Evolutionary conservation across 2,329 filamentous ascomycete genomes (phyloP).

Genomic region (Epichloe brachyelytri): DNA sequence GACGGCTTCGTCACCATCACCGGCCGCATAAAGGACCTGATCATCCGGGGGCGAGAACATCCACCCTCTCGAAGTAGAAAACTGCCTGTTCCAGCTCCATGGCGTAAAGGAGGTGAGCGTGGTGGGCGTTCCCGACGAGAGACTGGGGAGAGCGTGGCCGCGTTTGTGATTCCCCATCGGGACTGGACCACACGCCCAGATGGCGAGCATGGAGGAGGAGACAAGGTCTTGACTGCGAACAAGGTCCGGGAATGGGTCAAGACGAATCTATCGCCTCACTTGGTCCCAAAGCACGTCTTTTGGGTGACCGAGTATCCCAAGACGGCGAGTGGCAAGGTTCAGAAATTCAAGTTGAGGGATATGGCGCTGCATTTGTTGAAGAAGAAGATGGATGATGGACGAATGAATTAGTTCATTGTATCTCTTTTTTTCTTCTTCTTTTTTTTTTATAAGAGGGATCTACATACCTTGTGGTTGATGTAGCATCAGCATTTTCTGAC

Average conservation of each 20-base stretch:
- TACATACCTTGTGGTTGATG: no score
- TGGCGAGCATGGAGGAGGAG: slow-evolving; percentile 13
- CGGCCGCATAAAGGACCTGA: slow-evolving; percentile 85
- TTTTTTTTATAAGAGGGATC: neutral
- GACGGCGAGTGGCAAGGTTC: slow-evolving; percentile 92
- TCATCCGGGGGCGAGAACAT: slow-evolving; percentile 97
- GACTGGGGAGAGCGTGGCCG: slow-evolving; percentile 80
- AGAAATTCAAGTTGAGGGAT: slow-evolving; percentile 78
- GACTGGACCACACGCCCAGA: slow-evolving; percentile 15
- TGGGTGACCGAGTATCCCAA: slow-evolving; percentile 79
- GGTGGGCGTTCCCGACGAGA: slow-evolving; percentile 69
- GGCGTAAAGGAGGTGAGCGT: slow-evolving; percentile 65
- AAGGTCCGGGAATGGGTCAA: slow-evolving; percentile 62
- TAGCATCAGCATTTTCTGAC: no score
- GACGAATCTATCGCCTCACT: slow-evolving; percentile 53
- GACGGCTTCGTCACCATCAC: slow-evolving; percentile 83
- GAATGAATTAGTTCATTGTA: neutral
- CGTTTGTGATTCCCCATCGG: slow-evolving; percentile 54
- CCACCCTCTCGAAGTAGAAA: slow-evolving; percentile 85
- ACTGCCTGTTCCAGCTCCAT: slow-evolving; percentile 64
- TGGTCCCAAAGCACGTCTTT: slow-evolving; percentile 85
- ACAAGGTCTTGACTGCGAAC: slow-evolving; percentile 34
- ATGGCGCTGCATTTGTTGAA: slow-evolving; percentile 33
- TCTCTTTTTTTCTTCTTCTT: no score
- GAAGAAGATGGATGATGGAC: neutral